Conservation (phyloP, 1,139 yeast genomes). For the Geotrichum histeridarum region DNA sequence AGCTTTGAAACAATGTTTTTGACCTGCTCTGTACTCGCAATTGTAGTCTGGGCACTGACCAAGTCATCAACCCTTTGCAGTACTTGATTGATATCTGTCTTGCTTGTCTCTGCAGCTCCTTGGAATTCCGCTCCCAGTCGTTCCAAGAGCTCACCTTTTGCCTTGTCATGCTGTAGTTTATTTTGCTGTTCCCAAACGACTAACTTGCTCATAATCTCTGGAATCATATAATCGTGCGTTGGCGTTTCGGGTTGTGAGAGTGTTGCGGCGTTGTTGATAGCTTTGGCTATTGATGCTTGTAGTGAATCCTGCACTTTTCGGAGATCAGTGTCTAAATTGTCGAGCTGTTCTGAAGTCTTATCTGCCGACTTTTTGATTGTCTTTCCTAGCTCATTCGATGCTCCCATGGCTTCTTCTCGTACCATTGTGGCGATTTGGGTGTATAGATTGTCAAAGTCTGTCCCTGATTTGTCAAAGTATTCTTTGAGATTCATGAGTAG, state of each 20-base stretch:
- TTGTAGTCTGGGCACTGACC: background rate
- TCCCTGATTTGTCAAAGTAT: conserved; percentile 7
- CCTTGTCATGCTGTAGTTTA: conserved; percentile 4
- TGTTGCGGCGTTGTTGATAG: conserved; percentile 6
- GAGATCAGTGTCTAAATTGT: conserved; percentile 10
- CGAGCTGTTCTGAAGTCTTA: conserved; percentile 13
- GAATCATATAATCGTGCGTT: conserved; percentile 11
- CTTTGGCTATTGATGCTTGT: conserved; percentile 8
- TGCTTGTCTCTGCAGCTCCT: background rate
- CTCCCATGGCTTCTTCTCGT: conserved; percentile 7
- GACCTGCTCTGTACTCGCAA: background rate
- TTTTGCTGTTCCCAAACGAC: conserved; percentile 2
- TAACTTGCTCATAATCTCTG: conserved; percentile 7
- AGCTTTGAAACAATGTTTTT: background rate
- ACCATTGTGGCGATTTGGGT: conserved; percentile 6
- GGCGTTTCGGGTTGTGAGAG: conserved; percentile 6
- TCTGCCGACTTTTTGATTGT: conserved; percentile 11
- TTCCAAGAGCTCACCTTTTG: conserved; percentile 6
- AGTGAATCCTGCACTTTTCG: conserved; percentile 6
- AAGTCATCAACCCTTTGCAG: background rate
- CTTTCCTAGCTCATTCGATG: conserved; percentile 13
- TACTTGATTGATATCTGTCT: background rate
- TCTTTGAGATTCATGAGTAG: conserved; percentile 10
- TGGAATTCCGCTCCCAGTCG: background rate
- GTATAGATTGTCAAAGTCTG: conserved; percentile 8